Evolutionary conservation across 106 monocot genomes (phyloP), one percentile per base, ranked within the genome.

Genomic region (Cymbidium sinense): DNA sequence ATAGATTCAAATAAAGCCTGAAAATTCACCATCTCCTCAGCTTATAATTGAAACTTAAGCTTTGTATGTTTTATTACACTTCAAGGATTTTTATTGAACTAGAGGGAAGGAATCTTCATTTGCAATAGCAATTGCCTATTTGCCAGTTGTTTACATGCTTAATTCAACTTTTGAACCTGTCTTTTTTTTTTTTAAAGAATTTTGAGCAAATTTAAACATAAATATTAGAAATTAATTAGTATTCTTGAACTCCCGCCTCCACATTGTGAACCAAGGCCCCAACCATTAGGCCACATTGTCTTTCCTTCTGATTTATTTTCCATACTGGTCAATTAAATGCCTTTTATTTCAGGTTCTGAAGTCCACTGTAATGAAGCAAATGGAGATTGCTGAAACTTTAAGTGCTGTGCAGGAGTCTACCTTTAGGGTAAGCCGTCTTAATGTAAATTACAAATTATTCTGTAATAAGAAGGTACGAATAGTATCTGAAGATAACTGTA

Each of bases 331-430:
- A 34, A 15, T 33, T 2, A 15, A 28, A 67, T 67, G 67, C 33
- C 33, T 67, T 31, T 33, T 30, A 33, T 67, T 67, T 67, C 67
- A 94, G 94, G 83, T 87, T 29, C 74, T 94, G 75, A 86, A 91
- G 3, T 85, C 94, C 19, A 86, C 89, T 23, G 76, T 87, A 12
- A 80, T 89, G 58, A 81, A 87, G 81, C 94, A 94, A 79, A n/a
- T 87, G 47, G 91, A 94, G 81, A 87, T 94, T 54, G 74, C 64
- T 28, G 82, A 87, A 23, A 82, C 91, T n/a, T 36, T 94, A 52
- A 85, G 84, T 73, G 79, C 85, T 75, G 80, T 81, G 72, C 83
- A 84, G 71, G 86, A 84, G 47, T 78, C 79, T 0, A 89, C 82
- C 19, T 5, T 69, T 29, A 64, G 73, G 82, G 93, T 93, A 84